A percentile compares a stretch with the other conserved stretches of the same genome.
Conservation (phyloP, 1,284 basidiomycete genomes). For the Schizopora paradoxa region DNA sequence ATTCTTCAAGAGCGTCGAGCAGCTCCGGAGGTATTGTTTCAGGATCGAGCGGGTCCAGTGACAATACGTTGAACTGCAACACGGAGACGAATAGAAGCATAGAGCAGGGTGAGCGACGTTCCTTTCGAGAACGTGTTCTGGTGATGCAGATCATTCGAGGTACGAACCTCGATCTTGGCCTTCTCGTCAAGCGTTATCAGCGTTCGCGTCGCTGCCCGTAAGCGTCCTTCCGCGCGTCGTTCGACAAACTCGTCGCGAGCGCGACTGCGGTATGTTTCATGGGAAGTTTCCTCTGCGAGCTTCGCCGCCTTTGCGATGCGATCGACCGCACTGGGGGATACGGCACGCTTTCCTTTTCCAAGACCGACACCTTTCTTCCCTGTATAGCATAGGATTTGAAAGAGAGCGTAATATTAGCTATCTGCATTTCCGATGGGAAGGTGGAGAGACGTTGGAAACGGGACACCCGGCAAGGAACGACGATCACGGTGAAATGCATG, state of each 20-base stretch:
- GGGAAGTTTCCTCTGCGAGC: constrained; percentile 53
- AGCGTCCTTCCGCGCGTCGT: constrained; percentile 59
- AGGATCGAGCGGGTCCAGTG: constrained; percentile 60
- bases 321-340: constrained; percentile 56
- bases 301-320: constrained; percentile 70
- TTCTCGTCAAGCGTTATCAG: constrained; percentile 68
- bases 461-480: neutral
- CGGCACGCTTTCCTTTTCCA: constrained; percentile 63
- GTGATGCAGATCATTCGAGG: constrained; percentile 5
- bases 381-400: constrained; percentile 29
- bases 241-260: constrained; percentile 68
- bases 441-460: neutral
- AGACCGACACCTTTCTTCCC: constrained; percentile 75
- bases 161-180: constrained; percentile 53
- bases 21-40: constrained; percentile 64
- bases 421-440: neutral
- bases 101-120: neutral
- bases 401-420: neutral
- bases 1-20: constrained; percentile 48
- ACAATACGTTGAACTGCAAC: constrained; percentile 69
- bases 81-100: constrained; percentile 10
- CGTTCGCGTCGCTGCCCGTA: constrained; percentile 64
- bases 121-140: neutral
- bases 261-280: constrained; percentile 60
- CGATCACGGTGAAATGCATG: too few relatives aligned